phyloP scores from a whole-genome alignment of 2,329 filamentous ascomycete genomes.

The Diaporthe amygdali region DNA sequence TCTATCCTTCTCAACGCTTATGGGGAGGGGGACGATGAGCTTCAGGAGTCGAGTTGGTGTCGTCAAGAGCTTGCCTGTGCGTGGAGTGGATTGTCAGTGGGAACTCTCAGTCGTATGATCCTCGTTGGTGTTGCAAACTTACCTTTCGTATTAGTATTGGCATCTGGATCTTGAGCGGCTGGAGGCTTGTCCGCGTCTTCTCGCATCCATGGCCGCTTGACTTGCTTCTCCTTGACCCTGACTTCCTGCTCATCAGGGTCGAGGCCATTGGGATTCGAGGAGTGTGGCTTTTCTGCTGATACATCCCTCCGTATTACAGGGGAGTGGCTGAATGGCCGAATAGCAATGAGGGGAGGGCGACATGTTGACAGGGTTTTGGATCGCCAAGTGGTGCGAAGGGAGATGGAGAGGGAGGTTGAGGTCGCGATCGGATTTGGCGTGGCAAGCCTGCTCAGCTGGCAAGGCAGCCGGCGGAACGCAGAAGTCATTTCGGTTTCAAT shows the following conservation, averaged over 20 bases:
- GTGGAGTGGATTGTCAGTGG: not conserved
- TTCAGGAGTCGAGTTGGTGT: constrained; percentile 83
- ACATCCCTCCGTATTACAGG: constrained; percentile 14
- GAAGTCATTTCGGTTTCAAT: constrained; percentile 28
- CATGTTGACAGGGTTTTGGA: not conserved
- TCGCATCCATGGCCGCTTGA: constrained; percentile 69
- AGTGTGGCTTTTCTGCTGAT: constrained; percentile 34
- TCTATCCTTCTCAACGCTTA: constrained; percentile 46
- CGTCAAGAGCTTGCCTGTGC: constrained; percentile 73
- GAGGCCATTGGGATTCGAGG: constrained; percentile 37
- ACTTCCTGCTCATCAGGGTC: constrained; percentile 44
- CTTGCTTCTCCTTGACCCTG: constrained; percentile 58
- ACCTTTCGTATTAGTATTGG: constrained; percentile 39
- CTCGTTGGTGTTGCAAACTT: not conserved
- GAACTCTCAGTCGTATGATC: not conserved
- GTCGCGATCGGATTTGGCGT: not conserved
- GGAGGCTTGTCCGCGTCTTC: constrained; percentile 57
- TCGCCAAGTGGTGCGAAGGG: not conserved
- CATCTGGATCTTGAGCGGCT: constrained; percentile 33
- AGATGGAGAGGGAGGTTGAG: not conserved
- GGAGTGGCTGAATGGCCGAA: constrained; percentile 3
- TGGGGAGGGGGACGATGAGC: constrained; percentile 74
- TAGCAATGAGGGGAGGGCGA: not conserved
- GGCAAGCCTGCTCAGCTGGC: constrained; percentile 27
- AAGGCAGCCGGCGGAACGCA: constrained; percentile 28